Conservation (phyloP, 768 basidiomycete species). For the Psilocybe azurescens region DNA sequence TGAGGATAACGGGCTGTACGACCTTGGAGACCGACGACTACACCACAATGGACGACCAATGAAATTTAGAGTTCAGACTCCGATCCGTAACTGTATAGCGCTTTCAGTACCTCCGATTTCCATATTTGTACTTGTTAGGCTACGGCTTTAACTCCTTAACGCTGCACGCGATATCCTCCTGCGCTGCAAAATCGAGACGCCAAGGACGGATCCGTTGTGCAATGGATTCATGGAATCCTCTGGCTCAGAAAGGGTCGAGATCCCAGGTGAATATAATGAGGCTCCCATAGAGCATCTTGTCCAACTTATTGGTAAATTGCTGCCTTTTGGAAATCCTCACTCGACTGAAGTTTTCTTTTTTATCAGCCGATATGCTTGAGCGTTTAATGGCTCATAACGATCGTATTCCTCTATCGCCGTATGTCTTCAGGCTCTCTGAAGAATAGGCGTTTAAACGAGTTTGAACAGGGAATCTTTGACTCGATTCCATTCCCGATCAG, state of each 20-base stretch:
- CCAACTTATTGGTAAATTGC: conserved; percentile 77
- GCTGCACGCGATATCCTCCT: conserved; percentile 15
- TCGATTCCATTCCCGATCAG: conserved; percentile 93
- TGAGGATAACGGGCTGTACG: conserved; percentile 35
- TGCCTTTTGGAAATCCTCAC: conserved; percentile 4
- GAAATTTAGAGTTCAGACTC: conserved; percentile 57
- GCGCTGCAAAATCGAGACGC: conserved; percentile 30
- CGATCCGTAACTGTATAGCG: conserved; percentile 69
- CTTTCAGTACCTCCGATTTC: not conserved
- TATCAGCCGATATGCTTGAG: conserved; percentile 93
- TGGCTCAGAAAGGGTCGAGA: conserved; percentile 68
- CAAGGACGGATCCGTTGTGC: conserved; percentile 45
- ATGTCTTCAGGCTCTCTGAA: conserved; percentile 34
- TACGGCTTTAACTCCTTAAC: conserved; percentile 20
- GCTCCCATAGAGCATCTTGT: conserved; percentile 84
- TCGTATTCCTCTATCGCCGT: conserved; percentile 89
- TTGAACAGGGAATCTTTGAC: conserved; percentile 83
- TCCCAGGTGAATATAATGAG: conserved; percentile 86
- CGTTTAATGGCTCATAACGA: conserved; percentile 97
- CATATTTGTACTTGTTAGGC: conserved; percentile 44
- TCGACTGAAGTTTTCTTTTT: conserved; percentile 18
- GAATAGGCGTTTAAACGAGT: conserved; percentile 11
- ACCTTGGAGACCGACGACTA: conserved; percentile 21
- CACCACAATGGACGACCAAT: conserved; percentile 12
- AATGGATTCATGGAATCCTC: conserved; percentile 86